Conservation (phyloP, 306 rosid species). For the Vigna nakashimae region DNA sequence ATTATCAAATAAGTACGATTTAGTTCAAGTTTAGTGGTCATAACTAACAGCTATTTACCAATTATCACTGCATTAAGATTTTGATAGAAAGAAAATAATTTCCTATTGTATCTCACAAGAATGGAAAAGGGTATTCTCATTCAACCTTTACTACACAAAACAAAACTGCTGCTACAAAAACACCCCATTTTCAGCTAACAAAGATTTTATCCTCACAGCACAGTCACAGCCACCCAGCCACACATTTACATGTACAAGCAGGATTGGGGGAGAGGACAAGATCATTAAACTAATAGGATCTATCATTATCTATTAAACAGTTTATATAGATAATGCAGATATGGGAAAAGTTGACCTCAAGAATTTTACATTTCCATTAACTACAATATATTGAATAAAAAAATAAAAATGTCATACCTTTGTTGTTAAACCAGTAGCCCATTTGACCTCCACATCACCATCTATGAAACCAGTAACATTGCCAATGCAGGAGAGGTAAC, state of each 20-base stretch:
- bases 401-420: constrained; percentile 58
- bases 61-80: constrained; percentile 19
- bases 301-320: constrained; percentile 13
- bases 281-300: constrained; percentile 18
- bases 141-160: constrained; percentile 17
- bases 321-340: not conserved
- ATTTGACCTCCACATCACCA: constrained; percentile 87
- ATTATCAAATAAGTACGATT: constrained; percentile 14
- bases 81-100: constrained; percentile 19
- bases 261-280: not conserved
- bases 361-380: constrained; percentile 33
- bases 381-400: constrained; percentile 34
- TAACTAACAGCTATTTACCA: not conserved
- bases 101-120: constrained; percentile 5
- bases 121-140: constrained; percentile 4
- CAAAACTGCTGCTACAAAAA: constrained; percentile 27
- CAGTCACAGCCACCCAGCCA: not conserved
- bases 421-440: constrained; percentile 82
- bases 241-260: constrained; percentile 20
- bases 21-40: constrained; percentile 26
- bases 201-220: constrained; percentile 6
- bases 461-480: constrained; percentile 67
- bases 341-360: constrained; percentile 16
- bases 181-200: not conserved
- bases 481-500: constrained; percentile 72